Conservation (phyloP, 208 protist genomes). For the Lotmaria passim region DNA sequence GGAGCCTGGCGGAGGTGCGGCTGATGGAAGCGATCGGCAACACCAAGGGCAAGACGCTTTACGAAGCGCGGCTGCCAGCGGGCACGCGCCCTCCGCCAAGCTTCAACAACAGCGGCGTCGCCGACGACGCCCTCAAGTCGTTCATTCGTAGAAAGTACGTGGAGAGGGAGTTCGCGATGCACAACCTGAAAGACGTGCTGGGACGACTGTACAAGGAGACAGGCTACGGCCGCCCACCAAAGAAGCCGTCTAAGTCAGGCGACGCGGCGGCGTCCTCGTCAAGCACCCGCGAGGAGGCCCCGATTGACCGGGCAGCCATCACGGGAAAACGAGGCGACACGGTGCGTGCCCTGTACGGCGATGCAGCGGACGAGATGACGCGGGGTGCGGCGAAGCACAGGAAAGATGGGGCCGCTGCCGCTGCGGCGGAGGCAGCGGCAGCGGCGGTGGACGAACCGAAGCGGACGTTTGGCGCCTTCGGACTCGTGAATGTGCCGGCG, state of each 20-base stretch:
- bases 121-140: slow-evolving; percentile 44
- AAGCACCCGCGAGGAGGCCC: background rate
- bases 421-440: background rate
- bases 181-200: slow-evolving; percentile 48
- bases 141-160: slow-evolving; percentile 84
- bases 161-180: slow-evolving; percentile 61
- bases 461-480: slow-evolving; percentile 74
- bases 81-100: slow-evolving; percentile 4
- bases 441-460: slow-evolving; percentile 22
- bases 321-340: slow-evolving; percentile 60
- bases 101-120: slow-evolving; percentile 3
- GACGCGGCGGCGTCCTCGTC: background rate
- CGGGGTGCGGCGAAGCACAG: background rate
- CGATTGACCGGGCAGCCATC: slow-evolving; percentile 28
- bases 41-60: slow-evolving; percentile 57
- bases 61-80: slow-evolving; percentile 52
- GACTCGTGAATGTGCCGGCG: slow-evolving; percentile 73
- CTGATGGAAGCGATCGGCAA: slow-evolving; percentile 85
- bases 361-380: slow-evolving; percentile 26
- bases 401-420: background rate
- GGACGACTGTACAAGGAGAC: slow-evolving; percentile 59
- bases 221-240: slow-evolving; percentile 53
- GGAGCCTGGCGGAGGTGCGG: slow-evolving; percentile 59
- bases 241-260: background rate
- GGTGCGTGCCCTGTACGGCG: slow-evolving; percentile 42